These are phyloP conservation scores for Euclidium syriacum DNA, from an alignment of 345 rosid genomes.

Conservation along the genomic window DNA sequence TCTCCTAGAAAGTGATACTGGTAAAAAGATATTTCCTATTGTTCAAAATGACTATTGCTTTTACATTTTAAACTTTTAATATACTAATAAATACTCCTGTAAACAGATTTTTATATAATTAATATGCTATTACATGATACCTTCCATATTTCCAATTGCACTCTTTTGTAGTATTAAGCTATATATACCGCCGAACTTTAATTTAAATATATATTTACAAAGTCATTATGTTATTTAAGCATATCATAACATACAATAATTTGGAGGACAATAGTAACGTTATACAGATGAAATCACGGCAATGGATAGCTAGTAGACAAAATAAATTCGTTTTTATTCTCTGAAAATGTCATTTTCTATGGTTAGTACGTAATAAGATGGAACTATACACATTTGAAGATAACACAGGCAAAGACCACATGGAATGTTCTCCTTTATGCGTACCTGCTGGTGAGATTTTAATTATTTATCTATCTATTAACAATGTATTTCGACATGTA, in stretches of 20 bases:
- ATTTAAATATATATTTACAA: background rate
- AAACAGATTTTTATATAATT: too few species aligned
- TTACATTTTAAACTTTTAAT: too few species aligned
- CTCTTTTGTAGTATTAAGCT: too few species aligned
- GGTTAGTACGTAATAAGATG: conserved; percentile 20
- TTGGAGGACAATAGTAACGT: conserved; percentile 13
- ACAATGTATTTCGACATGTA: background rate
- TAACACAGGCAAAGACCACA: conserved; percentile 28
- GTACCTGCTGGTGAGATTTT: conserved; percentile 14
- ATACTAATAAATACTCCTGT: too few species aligned
- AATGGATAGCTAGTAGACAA: conserved; percentile 23
- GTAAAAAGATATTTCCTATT: background rate
- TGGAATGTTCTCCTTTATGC: conserved; percentile 33
- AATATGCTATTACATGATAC: too few species aligned
- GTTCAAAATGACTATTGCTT: too few species aligned
- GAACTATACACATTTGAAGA: conserved; percentile 22
- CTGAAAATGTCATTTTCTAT: conserved; percentile 26
- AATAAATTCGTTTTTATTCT: conserved; percentile 4
- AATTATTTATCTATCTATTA: conserved; percentile 7
- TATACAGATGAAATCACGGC: conserved; percentile 1
- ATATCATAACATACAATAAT: conserved; percentile 8
- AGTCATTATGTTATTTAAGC: background rate
- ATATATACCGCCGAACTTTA: background rate
- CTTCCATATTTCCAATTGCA: too few species aligned
- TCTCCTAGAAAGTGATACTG: background rate